Percentiles rank a stretch among this genome's conserved stretches.
Conservation (phyloP, 495 filamentous ascomycete genomes). For the Glarea lozoyensis region DNA sequence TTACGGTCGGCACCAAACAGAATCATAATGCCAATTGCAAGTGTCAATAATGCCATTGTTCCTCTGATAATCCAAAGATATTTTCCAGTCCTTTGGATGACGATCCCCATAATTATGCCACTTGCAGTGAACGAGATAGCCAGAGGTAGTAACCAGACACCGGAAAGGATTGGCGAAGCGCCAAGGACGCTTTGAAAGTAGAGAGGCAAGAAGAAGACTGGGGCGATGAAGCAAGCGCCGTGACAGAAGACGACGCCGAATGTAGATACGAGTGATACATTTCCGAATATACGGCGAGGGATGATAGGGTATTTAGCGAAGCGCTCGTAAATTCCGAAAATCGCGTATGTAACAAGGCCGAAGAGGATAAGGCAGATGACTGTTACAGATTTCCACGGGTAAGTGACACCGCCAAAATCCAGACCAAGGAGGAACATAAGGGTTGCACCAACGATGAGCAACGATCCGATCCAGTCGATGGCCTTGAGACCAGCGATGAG, state of each 20-base stretch:
- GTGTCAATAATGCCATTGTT: slow-evolving; percentile 45
- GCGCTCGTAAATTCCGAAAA: slow-evolving; percentile 62
- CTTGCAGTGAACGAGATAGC: slow-evolving; percentile 56
- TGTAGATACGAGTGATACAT: slow-evolving; percentile 45
- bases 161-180: slow-evolving; percentile 59
- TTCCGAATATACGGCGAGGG: slow-evolving; percentile 57
- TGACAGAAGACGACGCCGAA: slow-evolving; percentile 51
- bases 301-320: slow-evolving; percentile 64
- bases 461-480: slow-evolving; percentile 64
- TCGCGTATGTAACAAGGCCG: slow-evolving; percentile 45
- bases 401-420: slow-evolving; percentile 60
- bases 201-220: slow-evolving; percentile 64
- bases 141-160: slow-evolving; percentile 65
- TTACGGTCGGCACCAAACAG: slow-evolving; percentile 37
- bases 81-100: slow-evolving; percentile 62
- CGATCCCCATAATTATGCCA: slow-evolving; percentile 50
- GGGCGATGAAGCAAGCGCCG: slow-evolving; percentile 60
- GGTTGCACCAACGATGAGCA: slow-evolving; percentile 61
- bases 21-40: slow-evolving; percentile 57
- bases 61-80: slow-evolving; percentile 41
- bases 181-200: slow-evolving; percentile 71
- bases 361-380: slow-evolving; percentile 73
- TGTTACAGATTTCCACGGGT: slow-evolving; percentile 62
- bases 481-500: slow-evolving; percentile 57
- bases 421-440: slow-evolving; percentile 75